phyloP scores from a whole-genome alignment of 176 grass and related monocot genomes.

The Rhipidocladum racemiflorum region DNA sequence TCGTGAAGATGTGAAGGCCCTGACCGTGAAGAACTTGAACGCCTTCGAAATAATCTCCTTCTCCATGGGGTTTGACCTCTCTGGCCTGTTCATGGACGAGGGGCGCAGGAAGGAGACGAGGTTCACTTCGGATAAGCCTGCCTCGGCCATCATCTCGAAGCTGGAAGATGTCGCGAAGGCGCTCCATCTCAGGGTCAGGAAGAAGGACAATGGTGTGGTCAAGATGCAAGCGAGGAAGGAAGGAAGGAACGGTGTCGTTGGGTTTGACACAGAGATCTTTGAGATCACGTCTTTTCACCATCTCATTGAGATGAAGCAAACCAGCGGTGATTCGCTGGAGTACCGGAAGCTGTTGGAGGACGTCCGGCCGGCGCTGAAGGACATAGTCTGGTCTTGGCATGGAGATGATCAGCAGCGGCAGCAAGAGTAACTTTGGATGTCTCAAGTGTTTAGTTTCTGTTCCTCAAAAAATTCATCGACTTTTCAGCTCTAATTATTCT shows the following conservation, averaged over 20 bases:
- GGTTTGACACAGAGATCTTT: constrained; percentile 67
- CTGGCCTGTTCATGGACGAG: constrained; percentile 55
- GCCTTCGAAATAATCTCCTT: constrained; percentile 85
- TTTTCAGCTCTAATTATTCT: constrained; percentile 12
- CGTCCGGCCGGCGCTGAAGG: constrained; percentile 64
- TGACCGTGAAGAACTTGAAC: constrained; percentile 50
- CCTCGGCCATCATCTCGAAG: constrained; percentile 48
- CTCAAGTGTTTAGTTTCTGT: background rate
- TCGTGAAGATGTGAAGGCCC: constrained; percentile 38
- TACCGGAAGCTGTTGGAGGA: constrained; percentile 59
- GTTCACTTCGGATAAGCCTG: constrained; percentile 74
- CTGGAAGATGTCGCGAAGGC: constrained; percentile 52
- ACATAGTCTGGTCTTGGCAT: constrained; percentile 70
- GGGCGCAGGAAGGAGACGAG: constrained; percentile 51
- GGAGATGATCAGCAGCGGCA: constrained; percentile 44
- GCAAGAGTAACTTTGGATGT: constrained; percentile 34
- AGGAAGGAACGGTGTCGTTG: constrained; percentile 62
- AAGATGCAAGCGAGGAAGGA: constrained; percentile 64
- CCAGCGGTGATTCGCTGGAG: constrained; percentile 64
- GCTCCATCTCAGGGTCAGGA: constrained; percentile 69
- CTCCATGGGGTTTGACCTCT: constrained; percentile 67
- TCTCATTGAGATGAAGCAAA: constrained; percentile 79
- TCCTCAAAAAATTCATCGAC: background rate
- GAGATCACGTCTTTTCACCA: constrained; percentile 52
- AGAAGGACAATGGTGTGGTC: constrained; percentile 58